These are phyloP conservation scores for Echium plantagineum DNA, from an alignment of 257 asterid genomes.

Conservation along the genomic window DNA sequence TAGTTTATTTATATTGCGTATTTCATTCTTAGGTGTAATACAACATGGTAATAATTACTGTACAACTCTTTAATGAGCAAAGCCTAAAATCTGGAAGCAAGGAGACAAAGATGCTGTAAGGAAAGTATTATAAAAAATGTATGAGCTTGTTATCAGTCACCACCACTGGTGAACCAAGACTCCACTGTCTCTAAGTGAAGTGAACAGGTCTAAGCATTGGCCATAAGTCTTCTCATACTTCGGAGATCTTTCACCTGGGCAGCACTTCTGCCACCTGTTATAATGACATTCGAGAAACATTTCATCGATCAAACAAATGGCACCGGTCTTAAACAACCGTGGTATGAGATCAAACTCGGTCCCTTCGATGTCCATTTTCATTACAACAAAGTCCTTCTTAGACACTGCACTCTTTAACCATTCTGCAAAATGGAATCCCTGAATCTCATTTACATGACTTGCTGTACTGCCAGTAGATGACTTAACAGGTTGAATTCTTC, in stretches of 20 bases:
- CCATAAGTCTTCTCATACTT: slow-evolving; percentile 74
- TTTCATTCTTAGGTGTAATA: neutral
- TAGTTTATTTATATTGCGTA: no score
- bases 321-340: slow-evolving; percentile 66
- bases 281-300: slow-evolving; percentile 92
- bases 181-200: slow-evolving; percentile 72
- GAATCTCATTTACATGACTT: slow-evolving; percentile 59
- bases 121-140: neutral
- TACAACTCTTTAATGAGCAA: neutral
- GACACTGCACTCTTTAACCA: slow-evolving; percentile 72
- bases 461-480: slow-evolving; percentile 29
- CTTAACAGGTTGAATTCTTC: slow-evolving; percentile 86
- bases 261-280: slow-evolving; percentile 95
- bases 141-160: slow-evolving; percentile 35
- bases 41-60: neutral
- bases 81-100: neutral
- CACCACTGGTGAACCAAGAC: slow-evolving; percentile 98
- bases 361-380: slow-evolving; percentile 99
- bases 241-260: slow-evolving; percentile 79
- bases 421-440: slow-evolving; percentile 84
- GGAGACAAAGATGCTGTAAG: neutral
- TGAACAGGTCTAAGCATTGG: slow-evolving; percentile 73
- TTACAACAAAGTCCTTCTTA: slow-evolving; percentile 72
- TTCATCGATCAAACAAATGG: slow-evolving; percentile 87
- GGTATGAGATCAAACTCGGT: slow-evolving; percentile 92